Evolutionary conservation across 495 filamentous ascomycete species (phyloP).

Genomic region (Chaetomium tenue): DNA sequence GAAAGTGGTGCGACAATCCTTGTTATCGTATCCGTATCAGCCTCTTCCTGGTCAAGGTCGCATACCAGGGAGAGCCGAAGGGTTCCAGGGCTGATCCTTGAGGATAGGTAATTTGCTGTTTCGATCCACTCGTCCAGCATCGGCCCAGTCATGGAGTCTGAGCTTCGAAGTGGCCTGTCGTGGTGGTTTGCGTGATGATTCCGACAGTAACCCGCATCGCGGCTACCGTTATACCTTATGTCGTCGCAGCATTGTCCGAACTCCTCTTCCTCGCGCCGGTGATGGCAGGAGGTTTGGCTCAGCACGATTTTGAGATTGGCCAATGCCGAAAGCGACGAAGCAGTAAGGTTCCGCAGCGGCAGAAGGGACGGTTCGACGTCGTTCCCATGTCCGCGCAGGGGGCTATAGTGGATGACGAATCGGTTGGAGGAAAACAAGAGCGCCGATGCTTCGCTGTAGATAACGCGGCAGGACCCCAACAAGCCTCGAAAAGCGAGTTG

Average conservation of each 20-base stretch:
- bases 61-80: slow-evolving; percentile 6
- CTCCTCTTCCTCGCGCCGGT: neutral
- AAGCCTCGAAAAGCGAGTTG: neutral
- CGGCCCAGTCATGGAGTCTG: neutral
- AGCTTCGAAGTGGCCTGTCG: slow-evolving; percentile 5
- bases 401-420: neutral
- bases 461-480: slow-evolving; percentile 1
- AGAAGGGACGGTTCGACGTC: slow-evolving; percentile 1
- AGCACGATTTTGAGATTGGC: slow-evolving; percentile 1
- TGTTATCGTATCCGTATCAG: neutral
- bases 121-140: slow-evolving; percentile 6
- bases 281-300: slow-evolving; percentile 5
- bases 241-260: neutral
- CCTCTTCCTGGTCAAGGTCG: slow-evolving; percentile 2
- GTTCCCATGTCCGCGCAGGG: neutral
- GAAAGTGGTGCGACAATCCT: neutral
- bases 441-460: neutral
- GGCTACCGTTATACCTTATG: neutral
- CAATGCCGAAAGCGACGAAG: slow-evolving; percentile 1
- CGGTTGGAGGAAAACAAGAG: slow-evolving; percentile 6
- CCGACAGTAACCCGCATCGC: neutral
- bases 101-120: slow-evolving; percentile 3
- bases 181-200: neutral
- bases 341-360: slow-evolving; percentile 4
- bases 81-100: neutral